Evolutionary conservation across 2,329 filamentous ascomycete genomes (phyloP), one percentile per base, ranked within the genome.

Genomic region (Hypoxylon sp.): DNA sequence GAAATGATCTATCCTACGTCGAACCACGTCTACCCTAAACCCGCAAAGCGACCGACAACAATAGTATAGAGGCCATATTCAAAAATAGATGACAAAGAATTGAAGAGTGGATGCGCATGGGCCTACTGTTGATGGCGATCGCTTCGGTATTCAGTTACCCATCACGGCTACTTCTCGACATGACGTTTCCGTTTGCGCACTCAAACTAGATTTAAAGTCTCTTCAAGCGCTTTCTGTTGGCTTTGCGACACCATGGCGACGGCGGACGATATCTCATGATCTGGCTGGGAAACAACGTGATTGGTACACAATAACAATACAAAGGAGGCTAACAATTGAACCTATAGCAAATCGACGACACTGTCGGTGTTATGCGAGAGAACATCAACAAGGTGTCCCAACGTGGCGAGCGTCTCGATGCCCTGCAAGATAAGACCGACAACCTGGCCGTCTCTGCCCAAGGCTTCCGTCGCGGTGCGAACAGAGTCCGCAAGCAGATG

Each of bases 321-420:
- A 70, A 46, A 46, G 24, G 32, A 63, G 53, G 90, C 93, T 86
- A 91, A 97, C 93, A 83, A 91, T 91, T 88, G 97, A 93, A 74
- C 59, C 58, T 47, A 29, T 80, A 99, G 96, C 92, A 98, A 97
- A 97, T 99, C 82, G 92, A 98, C 81, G 93, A 94, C 79, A 97
- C 95, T 56, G 93, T 98, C 76, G 91, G 91, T 79, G 93, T 96
- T 74, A 98, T 99, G 95, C 90, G 92, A 77, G 91, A 97, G 81
- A 99, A 99, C 85, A 97, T 99, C 86, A 94, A 94, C 86, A 97
- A 96, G 83, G 93, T 97, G 70, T 94, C 93, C 47, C 91, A 98
- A 82, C 94, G 96, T 87, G 96, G 96, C 79, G 75, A 79, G 54
- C 78, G 77, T 61, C 75, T 80, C 44, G 77, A 79, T 69, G 74